Evolutionary conservation across 1,284 basidiomycete genomes (phyloP), one percentile per base, ranked within the genome.

Genomic region (Ustanciosporium gigantosporum): DNA sequence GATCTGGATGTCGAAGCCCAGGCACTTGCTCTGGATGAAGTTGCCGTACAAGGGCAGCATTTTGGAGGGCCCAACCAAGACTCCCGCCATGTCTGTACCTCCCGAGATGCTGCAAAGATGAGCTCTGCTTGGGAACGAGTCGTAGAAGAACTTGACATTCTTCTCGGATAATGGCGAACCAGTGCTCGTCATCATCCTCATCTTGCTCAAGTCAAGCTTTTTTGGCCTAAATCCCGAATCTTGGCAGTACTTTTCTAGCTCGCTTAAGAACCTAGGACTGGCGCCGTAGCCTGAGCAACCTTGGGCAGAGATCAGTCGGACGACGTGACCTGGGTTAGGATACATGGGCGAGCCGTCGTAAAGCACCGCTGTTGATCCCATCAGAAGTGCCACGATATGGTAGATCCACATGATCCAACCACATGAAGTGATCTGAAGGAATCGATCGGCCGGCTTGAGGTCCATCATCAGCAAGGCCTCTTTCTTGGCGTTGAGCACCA

Each of bases 321-420:
- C 70, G 21, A 77, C 34, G 29, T 61, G 56, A 2, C 49, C 40
- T 1, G 69, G 57, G 22, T 66, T 60, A 13, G 76, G 77, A 42
- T 67, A 73, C 60, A 78, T 67, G 1, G 76, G 76, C 4, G 59
- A 62, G 8, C 77, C 77, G 47, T 78, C 77, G 57, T 77, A 78
- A 5, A 69, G 55, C 3, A 78, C 58, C 2, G 72, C 57, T 2
- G 69, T 69, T 17, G 60, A 59, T 7, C 77, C 75, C 22, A 64
- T 64, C 2, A 52, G 45, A 11, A 69, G 39, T 31, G 61, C 60
- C 19, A 66, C 58, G 47, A 72, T 52, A 39, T 70, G 67, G 42
- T 73, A 65, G 39, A 71, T 47, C 71, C 74, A 76, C 60, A 78
- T 75, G 49, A 78, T 74, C 76, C 76, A 78, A 4, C 68, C 56